Evolutionary conservation across 495 filamentous ascomycete genomes (phyloP).

Genomic region (Friedmanniomyces simplex): DNA sequence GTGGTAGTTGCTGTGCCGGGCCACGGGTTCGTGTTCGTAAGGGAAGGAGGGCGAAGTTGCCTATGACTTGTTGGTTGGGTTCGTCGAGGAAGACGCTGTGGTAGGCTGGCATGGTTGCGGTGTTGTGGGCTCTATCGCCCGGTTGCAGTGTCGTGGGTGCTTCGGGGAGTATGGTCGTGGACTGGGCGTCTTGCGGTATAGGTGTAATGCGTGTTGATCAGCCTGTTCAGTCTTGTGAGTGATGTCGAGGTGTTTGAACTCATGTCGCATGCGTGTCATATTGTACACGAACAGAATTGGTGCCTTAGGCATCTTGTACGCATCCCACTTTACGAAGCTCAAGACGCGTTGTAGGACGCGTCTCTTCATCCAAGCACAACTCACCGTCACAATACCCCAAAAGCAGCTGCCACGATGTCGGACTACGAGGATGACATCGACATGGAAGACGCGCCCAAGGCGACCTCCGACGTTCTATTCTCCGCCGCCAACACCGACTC

Average conservation of each 20-base stretch:
- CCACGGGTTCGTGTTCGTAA: conserved; percentile 88
- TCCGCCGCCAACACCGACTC: conserved; percentile 48
- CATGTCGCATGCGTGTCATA: too few relatives aligned
- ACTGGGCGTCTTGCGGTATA: too few relatives aligned
- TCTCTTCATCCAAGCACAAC: not conserved
- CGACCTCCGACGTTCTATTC: conserved; percentile 48
- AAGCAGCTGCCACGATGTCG: conserved; percentile 23
- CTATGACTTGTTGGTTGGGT: conserved; percentile 55
- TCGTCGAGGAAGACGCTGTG: conserved; percentile 90
- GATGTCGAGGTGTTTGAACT: too few relatives aligned
- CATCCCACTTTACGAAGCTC: not conserved
- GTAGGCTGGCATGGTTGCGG: conserved; percentile 24
- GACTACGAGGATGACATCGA: conserved; percentile 63
- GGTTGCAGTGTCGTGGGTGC: not conserved
- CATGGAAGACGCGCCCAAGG: conserved; percentile 57
- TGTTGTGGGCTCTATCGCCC: not conserved
- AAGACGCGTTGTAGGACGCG: not conserved
- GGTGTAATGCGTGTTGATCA: too few relatives aligned
- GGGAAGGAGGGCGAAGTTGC: conserved; percentile 89
- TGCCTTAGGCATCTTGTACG: too few relatives aligned
- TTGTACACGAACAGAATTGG: too few relatives aligned
- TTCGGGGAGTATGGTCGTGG: too few relatives aligned
- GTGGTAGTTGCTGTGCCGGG: conserved; percentile 73
- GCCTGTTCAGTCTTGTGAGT: too few relatives aligned
- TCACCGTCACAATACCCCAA: not conserved